phyloP scores from a whole-genome alignment of 805 yeast genomes.

The Wickerhamiella lipophila region DNA sequence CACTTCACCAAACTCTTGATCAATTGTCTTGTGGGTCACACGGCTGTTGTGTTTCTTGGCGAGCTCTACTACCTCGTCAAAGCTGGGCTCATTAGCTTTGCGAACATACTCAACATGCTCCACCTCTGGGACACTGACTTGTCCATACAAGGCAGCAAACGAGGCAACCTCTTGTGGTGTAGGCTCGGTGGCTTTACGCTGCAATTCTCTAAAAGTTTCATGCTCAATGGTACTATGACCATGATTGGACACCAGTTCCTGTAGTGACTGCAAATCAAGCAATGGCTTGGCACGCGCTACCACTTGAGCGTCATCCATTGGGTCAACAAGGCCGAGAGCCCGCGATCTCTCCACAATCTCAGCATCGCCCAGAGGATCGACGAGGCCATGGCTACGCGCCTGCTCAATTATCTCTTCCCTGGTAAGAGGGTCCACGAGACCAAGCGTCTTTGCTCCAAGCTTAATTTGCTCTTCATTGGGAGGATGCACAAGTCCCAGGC shows the following conservation, averaged over 20 bases:
- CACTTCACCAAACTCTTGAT: conserved; percentile 6
- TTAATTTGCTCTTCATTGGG: background rate
- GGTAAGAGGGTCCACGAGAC: conserved; percentile 13
- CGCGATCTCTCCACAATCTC: background rate
- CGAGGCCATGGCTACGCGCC: conserved; percentile 20
- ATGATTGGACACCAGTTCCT: background rate
- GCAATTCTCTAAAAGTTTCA: background rate
- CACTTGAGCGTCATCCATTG: conserved; percentile 3
- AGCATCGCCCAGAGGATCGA: conserved; percentile 4
- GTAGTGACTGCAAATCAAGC: background rate
- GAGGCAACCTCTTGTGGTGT: conserved; percentile 25
- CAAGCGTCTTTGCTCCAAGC: conserved; percentile 5
- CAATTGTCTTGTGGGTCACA: conserved; percentile 4
- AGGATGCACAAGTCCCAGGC: background rate
- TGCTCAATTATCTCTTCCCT: conserved; percentile 13
- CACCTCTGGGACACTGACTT: background rate
- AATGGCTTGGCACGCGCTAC: background rate
- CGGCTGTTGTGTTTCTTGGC: conserved; percentile 33
- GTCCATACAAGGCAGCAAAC: background rate
- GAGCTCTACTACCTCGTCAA: background rate
- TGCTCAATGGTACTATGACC: background rate
- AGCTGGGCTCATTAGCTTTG: conserved; percentile 2
- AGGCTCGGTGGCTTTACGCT: conserved; percentile 22
- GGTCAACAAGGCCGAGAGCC: conserved; percentile 2
- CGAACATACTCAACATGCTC: conserved; percentile 1